phyloP scores from a whole-genome alignment of 2,329 filamentous ascomycete species.

The Aspergillus latus region DNA sequence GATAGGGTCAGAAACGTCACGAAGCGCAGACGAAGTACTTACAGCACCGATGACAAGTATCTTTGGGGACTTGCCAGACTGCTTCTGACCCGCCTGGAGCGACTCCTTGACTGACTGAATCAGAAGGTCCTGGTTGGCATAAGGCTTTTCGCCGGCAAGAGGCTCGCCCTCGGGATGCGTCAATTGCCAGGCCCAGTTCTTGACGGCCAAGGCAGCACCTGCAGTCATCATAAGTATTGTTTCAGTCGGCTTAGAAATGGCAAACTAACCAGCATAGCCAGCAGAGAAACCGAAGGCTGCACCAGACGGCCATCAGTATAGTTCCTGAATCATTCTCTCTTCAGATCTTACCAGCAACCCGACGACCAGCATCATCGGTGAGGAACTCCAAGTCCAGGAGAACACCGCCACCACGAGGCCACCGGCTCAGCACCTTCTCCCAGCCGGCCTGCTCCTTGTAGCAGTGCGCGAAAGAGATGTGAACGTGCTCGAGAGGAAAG shows the following conservation, averaged over 20 bases:
- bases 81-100: conserved; percentile 65
- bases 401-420: conserved; percentile 71
- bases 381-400: conserved; percentile 89
- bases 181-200: conserved; percentile 83
- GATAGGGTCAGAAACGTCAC: not conserved
- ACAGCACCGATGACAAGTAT: conserved; percentile 79
- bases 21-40: conserved; percentile 26
- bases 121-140: conserved; percentile 69
- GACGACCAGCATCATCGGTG: conserved; percentile 67
- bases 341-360: conserved; percentile 39
- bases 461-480: conserved; percentile 71
- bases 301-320: conserved; percentile 6
- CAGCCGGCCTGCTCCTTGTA: conserved; percentile 77
- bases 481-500: conserved; percentile 68
- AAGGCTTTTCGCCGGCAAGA: conserved; percentile 60
- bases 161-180: conserved; percentile 65
- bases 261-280: conserved; percentile 61
- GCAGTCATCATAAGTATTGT: conserved; percentile 11
- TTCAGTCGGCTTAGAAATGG: not conserved
- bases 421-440: conserved; percentile 76
- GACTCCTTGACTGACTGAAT: conserved; percentile 72
- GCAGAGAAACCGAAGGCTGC: conserved; percentile 62
- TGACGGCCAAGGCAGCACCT: conserved; percentile 69
- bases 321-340: not conserved
- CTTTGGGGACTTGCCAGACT: conserved; percentile 66